Evolutionary conservation across 164 flowering plant genomes (phyloP), one percentile per base, ranked within the genome.

Genomic region (Piper betle): DNA sequence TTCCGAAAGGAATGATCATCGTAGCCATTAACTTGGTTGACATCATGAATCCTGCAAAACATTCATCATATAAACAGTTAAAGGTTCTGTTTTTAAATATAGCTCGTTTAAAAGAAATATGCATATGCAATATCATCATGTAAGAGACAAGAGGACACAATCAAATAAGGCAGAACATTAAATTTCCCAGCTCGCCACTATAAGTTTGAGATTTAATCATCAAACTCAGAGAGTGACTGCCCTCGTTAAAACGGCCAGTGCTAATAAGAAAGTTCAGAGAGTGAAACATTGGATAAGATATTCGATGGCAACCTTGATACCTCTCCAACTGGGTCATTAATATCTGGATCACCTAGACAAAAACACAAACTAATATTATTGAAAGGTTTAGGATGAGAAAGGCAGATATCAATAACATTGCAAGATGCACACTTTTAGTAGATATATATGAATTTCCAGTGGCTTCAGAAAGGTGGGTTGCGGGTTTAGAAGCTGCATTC

Each of bases 301-400:
- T 1, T 15, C 16, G 66, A 18, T 25, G 52, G 57, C 59, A 52
- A 65, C 68, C 7, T 53, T 12, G 33, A 13, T 17, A 37, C 4
- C 2, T 65, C 68, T 50, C 39, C 58, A 4, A 16, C 39, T 4
- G 52, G 39, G 52, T 43, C 12, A 10, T 19, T 25, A 6, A 52
- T 18, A 39, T 12, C 20, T 12, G 64, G 60, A 40, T 66, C 69
- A 59, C 69, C 64, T 66, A 39, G 12, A 54, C 39, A 60, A 55
- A 18, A 57, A 1, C 43, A 39, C 20, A 18, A n/a, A n/a, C n/a
- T 2, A 43, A 1, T 43, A 43, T 43, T 43, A 3, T 7, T 15
- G 12, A 8, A 43, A 15, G 10, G 12, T 8, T 43, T 3, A 43
- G 43, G 6, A 41, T 41, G 43, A n/a, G n/a, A n/a, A n/a, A n/a